Percentiles rank a stretch among this genome's conserved stretches.
phyloP scores from a whole-genome alignment of 2,329 filamentous ascomycete genomes.

The Cladobotryum protrusum region DNA sequence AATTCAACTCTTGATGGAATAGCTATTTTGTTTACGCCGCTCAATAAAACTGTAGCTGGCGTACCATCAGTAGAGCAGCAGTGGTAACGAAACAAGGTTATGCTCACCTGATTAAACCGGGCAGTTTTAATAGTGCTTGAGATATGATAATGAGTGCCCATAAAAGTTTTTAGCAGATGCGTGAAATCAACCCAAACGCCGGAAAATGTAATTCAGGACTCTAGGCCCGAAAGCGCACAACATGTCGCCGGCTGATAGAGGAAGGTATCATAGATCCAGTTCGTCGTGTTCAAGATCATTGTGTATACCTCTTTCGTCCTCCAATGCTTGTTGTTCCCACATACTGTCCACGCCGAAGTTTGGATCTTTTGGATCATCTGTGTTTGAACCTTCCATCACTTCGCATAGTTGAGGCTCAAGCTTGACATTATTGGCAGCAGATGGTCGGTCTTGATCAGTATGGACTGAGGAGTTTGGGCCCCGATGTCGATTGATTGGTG shows the following conservation, averaged over 20 bases:
- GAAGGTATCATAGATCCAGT: too few relatives aligned
- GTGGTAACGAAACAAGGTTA: background rate
- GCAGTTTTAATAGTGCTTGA: background rate
- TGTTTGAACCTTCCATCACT: conserved; percentile 14
- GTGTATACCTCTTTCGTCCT: conserved; percentile 18
- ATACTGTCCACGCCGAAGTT: conserved; percentile 12
- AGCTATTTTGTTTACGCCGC: background rate
- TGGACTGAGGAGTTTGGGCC: conserved; percentile 15
- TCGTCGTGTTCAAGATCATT: conserved; percentile 18
- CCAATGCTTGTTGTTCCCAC: conserved; percentile 20
- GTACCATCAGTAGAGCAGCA: too few relatives aligned
- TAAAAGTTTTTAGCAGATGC: background rate
- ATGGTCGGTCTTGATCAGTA: conserved; percentile 12
- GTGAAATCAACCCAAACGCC: too few relatives aligned
- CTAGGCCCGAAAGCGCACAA: too few relatives aligned
- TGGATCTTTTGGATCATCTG: conserved; percentile 20
- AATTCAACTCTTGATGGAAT: too few relatives aligned
- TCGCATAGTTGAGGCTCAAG: conserved; percentile 22
- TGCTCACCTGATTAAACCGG: background rate
- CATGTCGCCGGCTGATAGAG: too few relatives aligned
- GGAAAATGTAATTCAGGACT: too few relatives aligned
- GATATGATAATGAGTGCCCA: background rate
- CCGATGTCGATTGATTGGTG: conserved; percentile 21
- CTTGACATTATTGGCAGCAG: conserved; percentile 17
- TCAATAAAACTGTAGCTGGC: background rate